phyloP scores from a whole-genome alignment of 257 asterid genomes.

The Gentiana dahurica region DNA sequence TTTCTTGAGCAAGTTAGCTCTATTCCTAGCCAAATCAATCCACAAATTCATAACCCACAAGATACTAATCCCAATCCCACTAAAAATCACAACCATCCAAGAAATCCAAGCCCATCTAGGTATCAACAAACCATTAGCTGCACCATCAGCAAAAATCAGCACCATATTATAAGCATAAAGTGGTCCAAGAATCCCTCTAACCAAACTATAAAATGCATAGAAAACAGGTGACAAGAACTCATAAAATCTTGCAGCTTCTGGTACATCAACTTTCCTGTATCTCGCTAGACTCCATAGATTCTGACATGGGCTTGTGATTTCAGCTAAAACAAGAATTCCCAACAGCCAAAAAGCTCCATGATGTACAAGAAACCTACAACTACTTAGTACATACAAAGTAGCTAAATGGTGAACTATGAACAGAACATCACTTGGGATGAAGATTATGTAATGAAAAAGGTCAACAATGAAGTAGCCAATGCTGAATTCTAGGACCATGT shows the following conservation, averaged over 20 bases:
- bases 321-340: constrained; percentile 53
- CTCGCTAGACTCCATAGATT: constrained; percentile 70
- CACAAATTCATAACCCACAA: constrained; percentile 61
- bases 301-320: constrained; percentile 60
- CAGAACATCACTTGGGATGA: constrained; percentile 40
- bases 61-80: constrained; percentile 47
- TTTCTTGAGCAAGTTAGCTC: constrained; percentile 29
- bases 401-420: constrained; percentile 70
- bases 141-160: constrained; percentile 17
- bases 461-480: constrained; percentile 57
- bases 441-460: constrained; percentile 45
- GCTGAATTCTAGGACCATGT: constrained; percentile 55
- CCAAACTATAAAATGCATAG: constrained; percentile 37
- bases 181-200: constrained; percentile 70
- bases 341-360: constrained; percentile 54
- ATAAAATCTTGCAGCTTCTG: constrained; percentile 29
- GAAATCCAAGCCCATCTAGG: constrained; percentile 67
- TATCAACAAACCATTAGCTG: constrained; percentile 24
- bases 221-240: constrained; percentile 53
- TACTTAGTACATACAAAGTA: constrained; percentile 50
- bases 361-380: constrained; percentile 46
- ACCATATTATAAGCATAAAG: constrained; percentile 37
- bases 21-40: constrained; percentile 35
- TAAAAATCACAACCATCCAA: constrained; percentile 59
- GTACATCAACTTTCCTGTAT: constrained; percentile 29